Evolutionary conservation across 257 asterid species (phyloP), one percentile per base, ranked within the genome.

Genomic region (Ehretia macrophylla): DNA sequence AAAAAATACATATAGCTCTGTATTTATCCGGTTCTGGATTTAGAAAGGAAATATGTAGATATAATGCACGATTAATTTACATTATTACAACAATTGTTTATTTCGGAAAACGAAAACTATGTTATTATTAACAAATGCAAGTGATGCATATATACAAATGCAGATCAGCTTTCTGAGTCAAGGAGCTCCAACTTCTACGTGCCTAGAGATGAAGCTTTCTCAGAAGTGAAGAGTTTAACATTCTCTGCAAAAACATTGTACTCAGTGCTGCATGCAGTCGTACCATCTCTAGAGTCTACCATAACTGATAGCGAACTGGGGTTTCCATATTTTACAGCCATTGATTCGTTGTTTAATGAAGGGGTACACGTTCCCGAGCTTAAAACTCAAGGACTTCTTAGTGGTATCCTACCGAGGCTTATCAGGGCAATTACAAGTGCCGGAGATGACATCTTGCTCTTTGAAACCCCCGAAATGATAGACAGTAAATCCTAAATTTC

Each of bases 151-250:
- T 12, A 18, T 16, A 42, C 18, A 14, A 1, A 12, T 59, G 68
- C 67, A 82, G 96, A 87, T 72, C 83, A 87, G 19, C 59, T 64
- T 47, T 79, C 90, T 0, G 96, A 85, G 75, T 20, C 85, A 0
- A 79, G 82, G 68, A 19, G 62, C 37, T 0, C 8, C 1, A 0
- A 0, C 14, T 17, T 71, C 0, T 88, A 88, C 45, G 87, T 88
- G 45, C 96, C 96, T 12, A 78, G 96, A 59, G 95, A 85, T 58
- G 95, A 88, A 55, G 75, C 77, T 3, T 85, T 88, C 49, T 64
- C 90, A 1, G 83, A 82, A 60, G 68, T 81, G 11, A 88, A 88
- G 78, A 38, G 51, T 22, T 0, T 12, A 56, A 55, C 79, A 4
- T 81, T 85, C 81, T 16, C 57, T 0, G 83, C 69, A 14, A 85